Conservation (phyloP, 1,284 basidiomycete genomes). For the Ganoderma lucidum region DNA sequence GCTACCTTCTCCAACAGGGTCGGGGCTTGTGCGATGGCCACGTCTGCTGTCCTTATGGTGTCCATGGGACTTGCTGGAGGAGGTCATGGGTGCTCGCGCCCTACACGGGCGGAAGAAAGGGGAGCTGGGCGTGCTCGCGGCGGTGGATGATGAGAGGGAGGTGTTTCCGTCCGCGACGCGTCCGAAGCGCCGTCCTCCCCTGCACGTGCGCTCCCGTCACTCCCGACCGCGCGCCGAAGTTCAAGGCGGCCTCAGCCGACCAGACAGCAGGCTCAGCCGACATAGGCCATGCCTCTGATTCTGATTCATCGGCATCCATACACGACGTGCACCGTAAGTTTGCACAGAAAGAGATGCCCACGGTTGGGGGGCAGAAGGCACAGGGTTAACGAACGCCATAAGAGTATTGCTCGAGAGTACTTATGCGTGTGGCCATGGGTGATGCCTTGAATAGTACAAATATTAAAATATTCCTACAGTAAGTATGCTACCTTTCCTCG, state of each 20-base stretch:
- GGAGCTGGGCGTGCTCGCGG: slow-evolving; percentile 20
- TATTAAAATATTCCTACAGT: slow-evolving; percentile 16
- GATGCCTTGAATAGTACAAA: slow-evolving; percentile 17
- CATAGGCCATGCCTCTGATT: not conserved
- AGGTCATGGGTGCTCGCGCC: slow-evolving; percentile 35
- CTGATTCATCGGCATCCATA: not conserved
- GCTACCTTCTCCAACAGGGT: slow-evolving; percentile 43
- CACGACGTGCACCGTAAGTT: not conserved
- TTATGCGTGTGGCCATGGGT: not conserved
- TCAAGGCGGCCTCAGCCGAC: not conserved
- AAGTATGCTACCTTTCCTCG: not conserved
- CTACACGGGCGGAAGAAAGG: slow-evolving; percentile 23
- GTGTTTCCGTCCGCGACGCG: slow-evolving; percentile 31
- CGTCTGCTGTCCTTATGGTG: slow-evolving; percentile 36
- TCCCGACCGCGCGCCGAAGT: slow-evolving; percentile 10
- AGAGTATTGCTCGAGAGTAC: slow-evolving; percentile 9
- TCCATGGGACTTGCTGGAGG: slow-evolving; percentile 32
- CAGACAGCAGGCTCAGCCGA: not conserved
- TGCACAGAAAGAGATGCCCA: not conserved
- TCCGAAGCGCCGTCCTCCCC: slow-evolving; percentile 26
- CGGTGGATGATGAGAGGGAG: slow-evolving; percentile 17
- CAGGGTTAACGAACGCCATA: not conserved
- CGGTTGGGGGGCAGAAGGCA: not conserved
- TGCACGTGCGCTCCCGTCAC: slow-evolving; percentile 29
- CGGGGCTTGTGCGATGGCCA: slow-evolving; percentile 46